Base-by-base conservation (phyloP, 2,329 filamentous ascomycete genomes). In the Talaromyces funiculosus region DNA sequence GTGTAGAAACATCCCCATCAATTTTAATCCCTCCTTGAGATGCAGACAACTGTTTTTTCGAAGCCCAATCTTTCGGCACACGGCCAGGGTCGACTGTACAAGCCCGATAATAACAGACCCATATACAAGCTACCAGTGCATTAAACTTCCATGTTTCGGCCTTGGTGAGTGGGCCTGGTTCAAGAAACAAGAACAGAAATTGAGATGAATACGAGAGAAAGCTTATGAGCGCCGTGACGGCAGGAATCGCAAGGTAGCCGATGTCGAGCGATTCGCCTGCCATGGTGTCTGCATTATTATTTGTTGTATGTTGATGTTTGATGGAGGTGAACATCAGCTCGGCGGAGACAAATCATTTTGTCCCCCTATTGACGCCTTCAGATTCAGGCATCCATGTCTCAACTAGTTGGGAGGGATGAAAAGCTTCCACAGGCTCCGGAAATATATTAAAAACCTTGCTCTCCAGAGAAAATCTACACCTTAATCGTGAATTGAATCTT, bases 161-260 rank as follows among this genome's bases (percentile, higher is more conserved):
- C 57, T 67, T 73, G 16, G 71, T 74, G 16, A 87, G 74, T 3
- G 84, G 81, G 18, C 69, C 72, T 0, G 84, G 81, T 47, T 86
- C 82, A 49, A 86, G 74, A 53, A 73, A 72, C 37, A 74, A 66
- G 65, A 87, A 84, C 12, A 87, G 77, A 66, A 78, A 80, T 70
- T 87, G 85, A 5, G 85, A 85, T 2, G 82, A 77, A 69, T 84
- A 85, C 2, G 82, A 80, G 7, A 87, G 78, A 61, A 86, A 85
- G 20, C 74, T 72, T 57, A 87, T 84, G n/a, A 87, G 71, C 0
- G 72, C 60, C 29, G 78, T 79, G 4, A 85, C 82, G 3, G 72
- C 77, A 0, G 83, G 84, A 3, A 85, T 75, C 4, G 83, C 82
- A 20, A 86, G 73, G 14, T 18, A 14, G 16, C 49, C 60, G 22